Conservation (phyloP, 495 filamentous ascomycete genomes). For the Xylaria venustula region DNA sequence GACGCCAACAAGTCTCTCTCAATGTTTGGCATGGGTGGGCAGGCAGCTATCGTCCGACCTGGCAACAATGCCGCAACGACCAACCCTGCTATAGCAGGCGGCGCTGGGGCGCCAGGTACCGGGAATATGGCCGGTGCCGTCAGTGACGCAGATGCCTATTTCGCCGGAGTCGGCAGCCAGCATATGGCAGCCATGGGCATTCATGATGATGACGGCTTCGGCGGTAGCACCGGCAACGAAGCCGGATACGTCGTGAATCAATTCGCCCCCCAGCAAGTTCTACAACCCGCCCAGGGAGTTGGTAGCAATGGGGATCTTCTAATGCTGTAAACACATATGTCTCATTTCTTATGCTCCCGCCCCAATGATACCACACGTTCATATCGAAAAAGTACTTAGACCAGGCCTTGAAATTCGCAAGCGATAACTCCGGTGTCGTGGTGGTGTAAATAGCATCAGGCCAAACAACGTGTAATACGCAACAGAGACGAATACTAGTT, state of each 20-base stretch:
- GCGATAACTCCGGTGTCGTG: too few relatives aligned
- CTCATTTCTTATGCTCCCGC: background rate
- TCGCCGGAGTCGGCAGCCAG: slow-evolving; percentile 67
- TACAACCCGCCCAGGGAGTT: slow-evolving; percentile 51
- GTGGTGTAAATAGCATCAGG: too few relatives aligned
- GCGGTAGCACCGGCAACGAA: slow-evolving; percentile 38
- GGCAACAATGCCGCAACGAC: slow-evolving; percentile 5
- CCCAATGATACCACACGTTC: too few relatives aligned
- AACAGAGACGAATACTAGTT: too few relatives aligned
- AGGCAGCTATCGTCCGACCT: slow-evolving; percentile 39
- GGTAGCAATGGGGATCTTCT: slow-evolving; percentile 59
- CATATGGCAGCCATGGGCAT: slow-evolving; percentile 70
- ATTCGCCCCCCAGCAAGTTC: slow-evolving; percentile 58
- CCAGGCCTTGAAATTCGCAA: too few relatives aligned
- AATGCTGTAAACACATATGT: slow-evolving; percentile 32
- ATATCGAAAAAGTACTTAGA: too few relatives aligned
- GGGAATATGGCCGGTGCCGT: slow-evolving; percentile 66
- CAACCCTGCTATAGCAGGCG: slow-evolving; percentile 24
- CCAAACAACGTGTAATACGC: too few relatives aligned
- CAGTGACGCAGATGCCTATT: slow-evolving; percentile 82
- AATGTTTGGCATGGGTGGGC: slow-evolving; percentile 50
- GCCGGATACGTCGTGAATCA: slow-evolving; percentile 68
- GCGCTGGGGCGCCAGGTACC: slow-evolving; percentile 21
- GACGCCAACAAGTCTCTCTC: slow-evolving; percentile 54
- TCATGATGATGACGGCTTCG: slow-evolving; percentile 51